These are phyloP conservation scores for Drosera spatulata DNA, from an alignment of 179 eudicot species.

Conservation along the genomic window DNA sequence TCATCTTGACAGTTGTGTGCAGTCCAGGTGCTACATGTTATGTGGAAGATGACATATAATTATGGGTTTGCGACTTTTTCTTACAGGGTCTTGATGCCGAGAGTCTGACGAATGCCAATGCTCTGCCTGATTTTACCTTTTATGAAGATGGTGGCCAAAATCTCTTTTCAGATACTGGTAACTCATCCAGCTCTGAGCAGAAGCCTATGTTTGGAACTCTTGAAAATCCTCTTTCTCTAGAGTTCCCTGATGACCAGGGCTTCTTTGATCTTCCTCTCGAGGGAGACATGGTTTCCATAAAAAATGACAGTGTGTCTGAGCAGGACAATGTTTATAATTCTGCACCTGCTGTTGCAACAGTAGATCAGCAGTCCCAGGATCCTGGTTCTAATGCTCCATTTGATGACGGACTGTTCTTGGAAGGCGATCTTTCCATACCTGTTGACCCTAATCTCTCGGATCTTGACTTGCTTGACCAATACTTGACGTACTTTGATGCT, in stretches of 20 bases:
- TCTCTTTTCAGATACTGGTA: background rate
- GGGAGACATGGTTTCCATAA: constrained; percentile 26
- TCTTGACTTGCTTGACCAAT: constrained; percentile 42
- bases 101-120: background rate
- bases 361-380: constrained; percentile 12
- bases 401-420: constrained; percentile 46
- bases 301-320: background rate
- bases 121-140: background rate
- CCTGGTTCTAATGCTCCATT: constrained; percentile 8
- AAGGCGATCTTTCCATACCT: constrained; percentile 44
- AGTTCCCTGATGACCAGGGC: constrained; percentile 22
- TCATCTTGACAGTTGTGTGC: too few relatives aligned
- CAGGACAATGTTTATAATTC: background rate
- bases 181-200: background rate
- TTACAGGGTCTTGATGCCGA: background rate
- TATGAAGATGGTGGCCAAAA: constrained; percentile 2
- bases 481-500: constrained; percentile 35
- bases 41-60: too few relatives aligned
- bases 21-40: too few relatives aligned
- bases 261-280: constrained; percentile 36
- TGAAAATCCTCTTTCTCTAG: constrained; percentile 23
- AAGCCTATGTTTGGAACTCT: constrained; percentile 1
- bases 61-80: background rate
- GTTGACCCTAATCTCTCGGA: constrained; percentile 30
- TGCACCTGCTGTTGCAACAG: constrained; percentile 28